phyloP scores from a whole-genome alignment of 768 basidiomycete genomes.

The Termitomyces sp. region DNA sequence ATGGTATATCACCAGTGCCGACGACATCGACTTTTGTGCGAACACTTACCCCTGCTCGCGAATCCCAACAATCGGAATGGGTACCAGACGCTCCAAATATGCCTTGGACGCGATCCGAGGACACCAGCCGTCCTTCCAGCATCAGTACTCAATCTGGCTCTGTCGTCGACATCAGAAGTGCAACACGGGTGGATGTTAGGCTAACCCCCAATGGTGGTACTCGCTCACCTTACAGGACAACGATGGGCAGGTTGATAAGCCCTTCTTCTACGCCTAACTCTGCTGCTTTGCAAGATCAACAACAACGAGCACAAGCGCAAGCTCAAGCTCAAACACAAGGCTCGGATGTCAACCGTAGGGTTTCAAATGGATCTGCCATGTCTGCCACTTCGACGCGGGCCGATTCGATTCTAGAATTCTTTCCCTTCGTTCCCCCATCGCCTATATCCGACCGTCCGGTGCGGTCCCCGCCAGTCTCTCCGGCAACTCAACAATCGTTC shows the following conservation, averaged over 20 bases:
- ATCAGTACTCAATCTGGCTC: slow-evolving; percentile 60
- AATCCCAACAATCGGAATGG: slow-evolving; percentile 30
- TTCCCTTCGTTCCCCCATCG: slow-evolving; percentile 87
- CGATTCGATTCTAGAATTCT: slow-evolving; percentile 81
- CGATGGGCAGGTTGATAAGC: slow-evolving; percentile 57
- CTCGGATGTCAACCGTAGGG: slow-evolving; percentile 39
- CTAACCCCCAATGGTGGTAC: slow-evolving; percentile 33
- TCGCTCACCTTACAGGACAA: slow-evolving; percentile 50
- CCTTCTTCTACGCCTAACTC: slow-evolving; percentile 30
- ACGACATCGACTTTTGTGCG: slow-evolving; percentile 36
- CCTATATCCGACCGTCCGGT: slow-evolving; percentile 81
- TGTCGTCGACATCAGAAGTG: slow-evolving; percentile 54
- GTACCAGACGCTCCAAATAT: slow-evolving; percentile 30
- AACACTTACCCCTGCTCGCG: slow-evolving; percentile 19
- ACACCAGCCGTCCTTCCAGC: slow-evolving; percentile 51
- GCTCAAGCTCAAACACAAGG: slow-evolving; percentile 59
- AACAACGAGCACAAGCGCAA: slow-evolving; percentile 60
- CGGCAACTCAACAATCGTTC: slow-evolving; percentile 56
- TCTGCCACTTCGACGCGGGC: slow-evolving; percentile 68
- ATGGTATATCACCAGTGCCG: slow-evolving; percentile 32
- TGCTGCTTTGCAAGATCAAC: slow-evolving; percentile 56
- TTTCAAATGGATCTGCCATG: slow-evolving; percentile 62
- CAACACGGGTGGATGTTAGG: slow-evolving; percentile 64
- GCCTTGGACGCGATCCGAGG: slow-evolving; percentile 35
- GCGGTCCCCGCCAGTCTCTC: slow-evolving; percentile 71